Conservation (phyloP, 2,329 filamentous ascomycete genomes). For the Ceratocystiopsis minuta region DNA sequence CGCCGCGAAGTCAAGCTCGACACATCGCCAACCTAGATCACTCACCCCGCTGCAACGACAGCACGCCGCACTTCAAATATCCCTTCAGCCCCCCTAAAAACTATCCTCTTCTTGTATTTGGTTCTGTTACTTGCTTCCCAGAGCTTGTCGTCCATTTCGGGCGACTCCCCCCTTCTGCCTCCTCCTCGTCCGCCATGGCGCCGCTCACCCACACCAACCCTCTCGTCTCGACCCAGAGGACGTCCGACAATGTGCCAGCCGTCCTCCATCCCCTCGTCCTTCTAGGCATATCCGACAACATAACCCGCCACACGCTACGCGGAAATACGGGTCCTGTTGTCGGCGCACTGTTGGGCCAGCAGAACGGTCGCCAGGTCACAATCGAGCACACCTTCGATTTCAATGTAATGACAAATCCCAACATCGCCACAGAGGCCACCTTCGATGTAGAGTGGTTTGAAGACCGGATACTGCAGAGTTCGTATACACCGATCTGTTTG, state of each 20-base stretch:
- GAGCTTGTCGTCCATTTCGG: no score
- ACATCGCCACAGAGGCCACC: no score
- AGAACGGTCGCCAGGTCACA: conserved; percentile 77
- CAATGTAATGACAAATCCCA: no score
- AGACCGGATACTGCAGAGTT: conserved; percentile 62
- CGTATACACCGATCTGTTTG: no score
- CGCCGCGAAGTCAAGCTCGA: no score
- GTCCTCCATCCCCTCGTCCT: conserved; percentile 86
- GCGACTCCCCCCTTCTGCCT: neutral
- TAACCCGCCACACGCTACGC: conserved; percentile 75
- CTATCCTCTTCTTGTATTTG: no score
- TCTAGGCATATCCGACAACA: conserved; percentile 91
- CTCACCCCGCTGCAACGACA: no score
- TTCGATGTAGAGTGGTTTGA: conserved; percentile 41
- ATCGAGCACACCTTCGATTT: conserved; percentile 89
- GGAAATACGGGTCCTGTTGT: conserved; percentile 58
- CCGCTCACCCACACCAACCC: conserved; percentile 23
- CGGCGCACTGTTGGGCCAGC: conserved; percentile 78
- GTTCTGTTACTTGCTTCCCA: no score
- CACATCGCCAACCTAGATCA: no score
- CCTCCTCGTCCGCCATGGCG: neutral
- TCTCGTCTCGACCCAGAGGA: conserved; percentile 47
- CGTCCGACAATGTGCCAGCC: conserved; percentile 58
- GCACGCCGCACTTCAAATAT: no score
- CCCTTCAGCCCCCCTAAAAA: no score